phyloP scores from a whole-genome alignment of 768 basidiomycete genomes.

The Myochromella boudieri region DNA sequence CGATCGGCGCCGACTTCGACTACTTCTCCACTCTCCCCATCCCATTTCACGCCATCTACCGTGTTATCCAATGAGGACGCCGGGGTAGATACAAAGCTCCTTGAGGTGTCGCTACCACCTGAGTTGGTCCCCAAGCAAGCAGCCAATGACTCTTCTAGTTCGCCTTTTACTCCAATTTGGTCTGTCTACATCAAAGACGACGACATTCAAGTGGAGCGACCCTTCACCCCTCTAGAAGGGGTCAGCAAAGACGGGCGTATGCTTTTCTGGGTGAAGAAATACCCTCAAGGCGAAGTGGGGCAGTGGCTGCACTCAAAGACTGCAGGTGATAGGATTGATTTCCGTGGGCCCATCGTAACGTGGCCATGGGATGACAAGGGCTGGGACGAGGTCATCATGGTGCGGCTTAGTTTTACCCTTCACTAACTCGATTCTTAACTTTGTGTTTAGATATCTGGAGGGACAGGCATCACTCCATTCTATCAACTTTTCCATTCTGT shows the following conservation, averaged over 20 bases:
- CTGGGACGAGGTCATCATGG: conserved; percentile 85
- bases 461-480: conserved; percentile 87
- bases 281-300: conserved; percentile 76
- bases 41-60: conserved; percentile 60
- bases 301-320: conserved; percentile 77
- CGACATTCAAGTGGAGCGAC: conserved; percentile 85
- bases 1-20: conserved; percentile 41
- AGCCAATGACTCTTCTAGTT: conserved; percentile 11
- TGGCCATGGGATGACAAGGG: conserved; percentile 53
- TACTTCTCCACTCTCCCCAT: conserved; percentile 39
- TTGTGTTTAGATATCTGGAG: conserved; percentile 70
- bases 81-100: conserved; percentile 60
- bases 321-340: conserved; percentile 66
- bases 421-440: neutral
- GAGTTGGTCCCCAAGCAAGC: conserved; percentile 30
- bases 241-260: conserved; percentile 66
- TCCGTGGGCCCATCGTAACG: conserved; percentile 74
- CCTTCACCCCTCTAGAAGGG: conserved; percentile 80
- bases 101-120: conserved; percentile 59
- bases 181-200: conserved; percentile 83
- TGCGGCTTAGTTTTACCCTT: conserved; percentile 25
- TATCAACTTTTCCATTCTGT: conserved; percentile 67
- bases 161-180: conserved; percentile 52
- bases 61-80: conserved; percentile 52
- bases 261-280: conserved; percentile 80